These are phyloP conservation scores for Penicillium griseofulvum DNA, from an alignment of 2,329 filamentous ascomycete species.

Conservation along the genomic window DNA sequence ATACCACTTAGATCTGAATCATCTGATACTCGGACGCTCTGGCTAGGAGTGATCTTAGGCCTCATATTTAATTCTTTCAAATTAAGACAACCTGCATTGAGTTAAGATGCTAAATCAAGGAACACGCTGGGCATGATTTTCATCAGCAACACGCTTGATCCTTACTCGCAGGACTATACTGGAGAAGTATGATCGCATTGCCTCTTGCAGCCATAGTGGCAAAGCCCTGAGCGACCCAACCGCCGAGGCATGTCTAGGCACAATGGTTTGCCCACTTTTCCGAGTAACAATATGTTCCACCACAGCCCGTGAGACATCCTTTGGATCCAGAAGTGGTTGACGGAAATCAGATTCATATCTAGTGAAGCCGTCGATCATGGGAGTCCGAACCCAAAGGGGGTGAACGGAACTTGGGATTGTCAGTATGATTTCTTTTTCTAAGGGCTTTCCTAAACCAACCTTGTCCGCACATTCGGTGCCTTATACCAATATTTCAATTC, in stretches of 20 bases:
- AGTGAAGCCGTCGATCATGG: constrained; percentile 36
- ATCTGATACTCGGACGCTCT: background rate
- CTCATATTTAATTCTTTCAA: background rate
- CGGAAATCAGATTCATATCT: constrained; percentile 9
- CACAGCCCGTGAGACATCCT: constrained; percentile 43
- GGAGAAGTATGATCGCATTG: constrained; percentile 2
- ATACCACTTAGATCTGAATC: background rate
- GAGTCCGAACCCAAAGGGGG: constrained; percentile 35
- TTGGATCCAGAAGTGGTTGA: constrained; percentile 21
- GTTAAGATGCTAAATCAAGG: background rate
- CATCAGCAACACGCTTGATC: background rate
- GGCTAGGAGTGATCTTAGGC: too few species aligned
- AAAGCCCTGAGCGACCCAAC: background rate
- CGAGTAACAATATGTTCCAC: constrained; percentile 47
- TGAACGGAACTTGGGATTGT: constrained; percentile 16
- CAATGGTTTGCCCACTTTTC: constrained; percentile 44
- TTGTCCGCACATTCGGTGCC: constrained; percentile 30
- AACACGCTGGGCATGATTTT: background rate
- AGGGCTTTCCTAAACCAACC: constrained; percentile 6
- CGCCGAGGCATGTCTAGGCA: constrained; percentile 31
- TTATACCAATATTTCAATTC: constrained; percentile 32
- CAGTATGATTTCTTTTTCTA: background rate
- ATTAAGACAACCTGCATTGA: background rate
- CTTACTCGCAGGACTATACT: background rate
- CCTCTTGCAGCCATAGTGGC: constrained; percentile 9